Evolutionary conservation across 1,139 yeast genomes (phyloP), one percentile per base, ranked within the genome.

Genomic region (Meyerozyma sp.): DNA sequence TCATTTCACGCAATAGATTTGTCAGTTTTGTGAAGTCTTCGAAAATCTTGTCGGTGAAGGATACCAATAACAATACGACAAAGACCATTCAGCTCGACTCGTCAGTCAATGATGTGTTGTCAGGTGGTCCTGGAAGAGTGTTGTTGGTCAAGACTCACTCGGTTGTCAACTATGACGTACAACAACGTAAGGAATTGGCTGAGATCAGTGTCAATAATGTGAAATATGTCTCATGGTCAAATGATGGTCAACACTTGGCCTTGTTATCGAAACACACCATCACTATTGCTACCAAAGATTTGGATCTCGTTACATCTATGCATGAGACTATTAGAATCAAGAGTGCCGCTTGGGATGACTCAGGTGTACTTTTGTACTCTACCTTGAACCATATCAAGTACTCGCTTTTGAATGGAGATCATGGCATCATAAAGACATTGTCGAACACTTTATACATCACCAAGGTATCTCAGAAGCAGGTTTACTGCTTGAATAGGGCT

Each of bases 331-430:
- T 94, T 54, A 79, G 98, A 65, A 89, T 94, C 58, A 94, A 94
- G 73, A 84, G 95, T 69, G 98, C 97, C 40, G 90, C 96, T 10
- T 94, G 98, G 98, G 98, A 93, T 63, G 97, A 90, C 56, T 75
- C 88, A 40, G 94, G 94, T 40, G 95, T 94, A 34, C 76, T 94
- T 62, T 76, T 94, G 54, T 94, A 91, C 66, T 85, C 97, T 23
- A 94, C 99, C 20, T 77, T 94, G 62, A 93, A 93, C 68, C 99
- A 94, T 63, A 85, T 94, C 68, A 93, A 93, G 68, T 94, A 93
- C 66, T 84, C 95, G 41, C 73, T 94, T 57, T 75, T 91, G 61
- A 93, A 91, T 59, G 98, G 98, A 55, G 98, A 94, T 61, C 82
- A 75, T 56, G 98, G 98, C 55, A 90, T 94, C 45, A 86, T 94